Evolutionary conservation across 768 basidiomycete genomes (phyloP).

Genomic region (Termitomyces sp.): DNA sequence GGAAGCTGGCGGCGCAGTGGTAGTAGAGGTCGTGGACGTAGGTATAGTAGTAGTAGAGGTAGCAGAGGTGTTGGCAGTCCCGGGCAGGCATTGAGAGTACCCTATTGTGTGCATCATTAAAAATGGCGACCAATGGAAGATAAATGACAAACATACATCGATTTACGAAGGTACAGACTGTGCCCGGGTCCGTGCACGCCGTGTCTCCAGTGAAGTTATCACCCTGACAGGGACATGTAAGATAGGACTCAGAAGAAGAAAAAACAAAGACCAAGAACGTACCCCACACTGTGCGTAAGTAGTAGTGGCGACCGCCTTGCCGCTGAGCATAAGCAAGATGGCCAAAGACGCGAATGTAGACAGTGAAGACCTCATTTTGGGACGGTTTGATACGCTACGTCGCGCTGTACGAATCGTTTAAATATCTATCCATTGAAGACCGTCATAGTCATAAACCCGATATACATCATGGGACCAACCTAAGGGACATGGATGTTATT

Average conservation of each 20-base stretch:
- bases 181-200: slow-evolving; percentile 38
- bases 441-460: slow-evolving; percentile 30
- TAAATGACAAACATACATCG: slow-evolving; percentile 29
- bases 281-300: slow-evolving; percentile 54
- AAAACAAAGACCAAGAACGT: slow-evolving; percentile 16
- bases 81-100: slow-evolving; percentile 46
- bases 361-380: slow-evolving; percentile 28
- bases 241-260: not conserved
- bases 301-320: slow-evolving; percentile 30
- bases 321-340: slow-evolving; percentile 27
- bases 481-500: not conserved
- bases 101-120: slow-evolving; percentile 23
- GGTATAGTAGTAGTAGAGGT: slow-evolving; percentile 23
- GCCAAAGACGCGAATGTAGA: slow-evolving; percentile 32
- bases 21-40: slow-evolving; percentile 29
- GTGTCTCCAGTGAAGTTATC: slow-evolving; percentile 40
- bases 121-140: too few relatives aligned
- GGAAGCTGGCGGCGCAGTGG: slow-evolving; percentile 26
- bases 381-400: not conserved
- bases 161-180: slow-evolving; percentile 38
- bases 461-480: slow-evolving; percentile 21
- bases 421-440: slow-evolving; percentile 9
- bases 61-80: slow-evolving; percentile 23
- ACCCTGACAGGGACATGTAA: slow-evolving; percentile 25
- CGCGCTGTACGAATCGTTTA: slow-evolving; percentile 1